These are phyloP conservation scores for Kalmanozyma brasiliensis DNA, from an alignment of 1,284 basidiomycete species.

Conservation along the genomic window DNA sequence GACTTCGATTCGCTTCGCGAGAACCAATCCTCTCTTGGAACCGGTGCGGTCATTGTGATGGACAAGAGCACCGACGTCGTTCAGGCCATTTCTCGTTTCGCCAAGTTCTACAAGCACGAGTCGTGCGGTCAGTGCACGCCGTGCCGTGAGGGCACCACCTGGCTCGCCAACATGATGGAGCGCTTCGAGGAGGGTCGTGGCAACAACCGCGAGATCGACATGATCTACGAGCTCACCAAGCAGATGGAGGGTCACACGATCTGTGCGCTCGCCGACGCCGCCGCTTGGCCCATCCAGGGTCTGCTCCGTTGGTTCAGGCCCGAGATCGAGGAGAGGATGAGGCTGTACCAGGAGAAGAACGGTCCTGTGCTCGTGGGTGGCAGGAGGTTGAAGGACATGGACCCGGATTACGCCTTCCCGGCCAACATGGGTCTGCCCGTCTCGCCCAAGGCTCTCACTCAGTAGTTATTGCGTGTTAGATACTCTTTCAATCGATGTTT, in stretches of 20 bases:
- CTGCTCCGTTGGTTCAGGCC: constrained; percentile 92
- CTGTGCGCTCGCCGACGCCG: constrained; percentile 94
- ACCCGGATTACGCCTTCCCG: constrained; percentile 80
- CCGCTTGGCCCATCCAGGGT: constrained; percentile 96
- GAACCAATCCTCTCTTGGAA: constrained; percentile 91
- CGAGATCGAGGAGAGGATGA: constrained; percentile 82
- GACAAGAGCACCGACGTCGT: constrained; percentile 92
- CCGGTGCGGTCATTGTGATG: constrained; percentile 98
- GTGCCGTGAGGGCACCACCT: constrained; percentile 82
- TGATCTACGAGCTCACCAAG: constrained; percentile 75
- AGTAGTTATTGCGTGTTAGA: constrained; percentile 7
- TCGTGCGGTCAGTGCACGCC: constrained; percentile 98
- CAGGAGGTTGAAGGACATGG: constrained; percentile 76
- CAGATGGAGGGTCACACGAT: constrained; percentile 89
- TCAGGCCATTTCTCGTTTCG: constrained; percentile 87
- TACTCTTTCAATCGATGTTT: background rate
- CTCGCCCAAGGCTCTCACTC: constrained; percentile 39
- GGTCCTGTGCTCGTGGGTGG: constrained; percentile 92
- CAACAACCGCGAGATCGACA: constrained; percentile 93
- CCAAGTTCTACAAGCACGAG: constrained; percentile 82
- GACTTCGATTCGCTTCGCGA: constrained; percentile 98
- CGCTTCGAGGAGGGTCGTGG: constrained; percentile 84
- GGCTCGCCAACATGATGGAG: constrained; percentile 67
- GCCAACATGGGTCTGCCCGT: constrained; percentile 76
- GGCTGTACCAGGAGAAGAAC: constrained; percentile 79